Conservation (phyloP, 495 filamentous ascomycete species). For the Symbiotaphrina buchneri region DNA sequence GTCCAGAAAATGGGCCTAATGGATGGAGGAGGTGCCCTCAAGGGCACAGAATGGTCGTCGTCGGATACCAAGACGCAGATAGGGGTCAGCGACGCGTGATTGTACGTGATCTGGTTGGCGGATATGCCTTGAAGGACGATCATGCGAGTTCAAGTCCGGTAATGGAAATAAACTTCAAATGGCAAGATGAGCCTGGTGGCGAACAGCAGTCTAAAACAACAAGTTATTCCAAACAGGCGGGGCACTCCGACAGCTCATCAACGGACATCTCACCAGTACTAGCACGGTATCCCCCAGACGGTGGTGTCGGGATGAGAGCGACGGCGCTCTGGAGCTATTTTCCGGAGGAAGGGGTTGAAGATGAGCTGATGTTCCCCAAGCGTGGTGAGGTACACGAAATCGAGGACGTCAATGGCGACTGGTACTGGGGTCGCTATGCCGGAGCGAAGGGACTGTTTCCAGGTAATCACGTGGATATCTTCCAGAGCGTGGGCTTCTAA, state of each 20-base stretch:
- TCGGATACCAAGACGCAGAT: conserved; percentile 42
- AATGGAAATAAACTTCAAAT: conserved; percentile 1
- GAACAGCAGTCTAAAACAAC: conserved; percentile 1
- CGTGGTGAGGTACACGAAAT: conserved; percentile 62
- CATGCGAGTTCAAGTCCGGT: not conserved
- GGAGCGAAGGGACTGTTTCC: conserved; percentile 57
- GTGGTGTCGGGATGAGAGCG: conserved; percentile 38
- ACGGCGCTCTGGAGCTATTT: conserved; percentile 52
- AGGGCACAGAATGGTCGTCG: conserved; percentile 71
- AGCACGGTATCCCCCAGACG: conserved; percentile 39
- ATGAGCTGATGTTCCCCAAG: conserved; percentile 67
- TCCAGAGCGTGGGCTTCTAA: conserved; percentile 9
- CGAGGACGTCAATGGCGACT: conserved; percentile 69
- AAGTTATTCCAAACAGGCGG: not conserved
- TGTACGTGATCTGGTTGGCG: conserved; percentile 50
- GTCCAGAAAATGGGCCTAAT: conserved; percentile 43
- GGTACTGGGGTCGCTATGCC: conserved; percentile 64
- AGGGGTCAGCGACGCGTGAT: conserved; percentile 32
- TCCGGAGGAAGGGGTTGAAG: conserved; percentile 28
- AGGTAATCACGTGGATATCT: conserved; percentile 35
- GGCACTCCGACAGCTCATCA: not conserved
- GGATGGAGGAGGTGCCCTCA: conserved; percentile 63
- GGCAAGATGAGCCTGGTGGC: conserved; percentile 3
- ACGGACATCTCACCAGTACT: not conserved
- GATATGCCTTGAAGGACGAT: conserved; percentile 33